Evolutionary conservation across 305 asterid species (phyloP).

Genomic region (Solanum aculeatissimum): DNA sequence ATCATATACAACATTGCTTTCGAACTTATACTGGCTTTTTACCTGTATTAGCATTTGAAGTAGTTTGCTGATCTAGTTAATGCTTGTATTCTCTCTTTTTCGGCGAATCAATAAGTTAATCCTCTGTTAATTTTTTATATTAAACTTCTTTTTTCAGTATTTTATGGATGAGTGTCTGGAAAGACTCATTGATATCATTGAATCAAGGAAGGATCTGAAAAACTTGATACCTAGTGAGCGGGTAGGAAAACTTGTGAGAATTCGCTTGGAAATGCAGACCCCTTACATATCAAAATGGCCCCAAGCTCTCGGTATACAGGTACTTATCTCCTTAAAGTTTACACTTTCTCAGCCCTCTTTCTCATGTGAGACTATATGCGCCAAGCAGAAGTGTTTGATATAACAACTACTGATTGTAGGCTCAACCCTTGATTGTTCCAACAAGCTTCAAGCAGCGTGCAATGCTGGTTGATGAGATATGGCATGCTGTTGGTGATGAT

Average conservation of each 20-base stretch:
- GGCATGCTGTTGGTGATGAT: constrained; percentile 85
- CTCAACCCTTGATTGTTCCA: constrained; percentile 63
- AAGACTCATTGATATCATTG: constrained; percentile 59
- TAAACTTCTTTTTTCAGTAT: constrained; percentile 31
- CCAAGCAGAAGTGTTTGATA: neutral
- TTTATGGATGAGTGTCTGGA: constrained; percentile 97
- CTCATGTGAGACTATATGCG: neutral
- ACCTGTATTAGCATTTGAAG: neutral
- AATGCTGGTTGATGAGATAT: constrained; percentile 86
- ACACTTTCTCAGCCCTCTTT: neutral
- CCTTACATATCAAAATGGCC: constrained; percentile 91
- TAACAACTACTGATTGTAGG: constrained; percentile 25
- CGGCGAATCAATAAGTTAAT: neutral
- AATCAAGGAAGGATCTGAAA: constrained; percentile 47
- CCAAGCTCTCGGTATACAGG: constrained; percentile 97
- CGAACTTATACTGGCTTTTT: neutral
- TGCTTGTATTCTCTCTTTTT: neutral
- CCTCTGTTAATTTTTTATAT: neutral
- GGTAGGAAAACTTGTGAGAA: constrained; percentile 54
- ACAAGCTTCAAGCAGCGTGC: constrained; percentile 91
- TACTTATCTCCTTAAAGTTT: constrained; percentile 4
- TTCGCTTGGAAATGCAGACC: constrained; percentile 85
- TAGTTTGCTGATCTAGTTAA: neutral
- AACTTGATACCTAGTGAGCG: constrained; percentile 65
- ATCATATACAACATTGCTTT: neutral